Evolutionary conservation across 805 yeast species (phyloP), one percentile per base, ranked within the genome.

Genomic region (Teunomyces panamensis): DNA sequence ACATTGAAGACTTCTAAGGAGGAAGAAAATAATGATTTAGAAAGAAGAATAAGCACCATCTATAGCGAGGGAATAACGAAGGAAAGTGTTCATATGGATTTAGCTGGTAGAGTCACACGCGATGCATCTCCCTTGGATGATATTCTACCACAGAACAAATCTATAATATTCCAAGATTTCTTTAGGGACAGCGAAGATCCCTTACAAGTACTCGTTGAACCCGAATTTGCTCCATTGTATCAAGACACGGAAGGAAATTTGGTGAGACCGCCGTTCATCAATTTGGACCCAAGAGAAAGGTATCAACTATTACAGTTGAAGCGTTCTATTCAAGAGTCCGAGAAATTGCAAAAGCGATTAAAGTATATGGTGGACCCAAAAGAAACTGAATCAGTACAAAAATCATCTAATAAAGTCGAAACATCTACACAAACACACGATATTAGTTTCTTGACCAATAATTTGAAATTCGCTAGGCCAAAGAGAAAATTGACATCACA

Each of bases 261-360:
- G 43, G 71, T 67, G 3, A 59, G 78, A 41, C 78, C 78, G 0
- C 76, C 77, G 5, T 70, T 73, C 52, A 73, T 73, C 35, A 71
- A 69, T 41, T 59, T 72, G 41, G 77, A 71, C 48, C 78, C 77
- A 1, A 50, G 68, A 30, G 78, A 73, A 51, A 56, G 78, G 26
- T 69, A 73, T 49, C 71, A 70, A 10, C 59, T 73, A 47, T 54
- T 73, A 28, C 75, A 71, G 51, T 53, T 72, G 42, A 73, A 73
- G 46, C 59, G 62, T 50, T 62, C 73, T 2, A 56, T 72, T 8
- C 70, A 72, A 48, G 67, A 69, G 4, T 61, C 73, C 0, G 66
- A 67, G 35, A 56, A 61, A 5, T 53, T 71, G 34, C 69, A 69
- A 45, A 51, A 56, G 26, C 54, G 67, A 47, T 57, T 70, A 39